Base-by-base conservation (phyloP, 139 green algal species). In the Chlamydomonas sphaeroides region DNA sequence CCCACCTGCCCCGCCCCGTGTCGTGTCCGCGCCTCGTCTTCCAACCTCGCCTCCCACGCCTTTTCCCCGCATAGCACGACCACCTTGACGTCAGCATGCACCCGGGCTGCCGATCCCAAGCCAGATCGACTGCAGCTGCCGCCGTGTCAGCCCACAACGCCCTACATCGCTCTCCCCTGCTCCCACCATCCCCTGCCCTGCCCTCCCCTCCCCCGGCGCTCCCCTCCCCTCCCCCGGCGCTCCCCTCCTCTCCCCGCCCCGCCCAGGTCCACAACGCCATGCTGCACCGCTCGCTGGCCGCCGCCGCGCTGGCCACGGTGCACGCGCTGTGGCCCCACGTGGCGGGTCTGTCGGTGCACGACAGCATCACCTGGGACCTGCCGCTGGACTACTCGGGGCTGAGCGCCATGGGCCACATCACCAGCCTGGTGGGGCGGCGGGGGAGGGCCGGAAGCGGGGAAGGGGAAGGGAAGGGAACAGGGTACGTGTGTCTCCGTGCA, bases 311-410 rank as follows among this genome's bases (percentile, higher is more conserved):
- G n/a, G 38, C 61, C 18, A 72, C 75, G 20, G 8, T 82, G n/a
- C 75, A 42, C 42, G 41, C 75, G 75, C 75, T 82, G 75, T 82
- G 75, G 75, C 75, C 75, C 6, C 8, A 26, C 33, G 62, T 72
- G 61, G 42, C 33, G 23, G 42, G 75, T 21, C 45, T 82, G 75
- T 82, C 75, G 28, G 75, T 82, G 65, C 75, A 82, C 75, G 75
- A 82, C 62, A 73, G 75, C 75, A 42, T 73, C 42, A 82, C 75
- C 18, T 82, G 75, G 75, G 75, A 82, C 63, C 62, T 82, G 39
- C 75, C 75, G 42, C 75, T 82, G 62, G 75, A 82, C 75, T 82
- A 82, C 75, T 56, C 42, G 8, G 75, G 62, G 6, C 75, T 82
- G 75, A 62, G 75, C 6, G 42, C 28, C 11, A 72, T 82, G 75